Evolutionary conservation across 108 stramenopile species (phyloP).

Genomic region (Fistulifera solaris): DNA sequence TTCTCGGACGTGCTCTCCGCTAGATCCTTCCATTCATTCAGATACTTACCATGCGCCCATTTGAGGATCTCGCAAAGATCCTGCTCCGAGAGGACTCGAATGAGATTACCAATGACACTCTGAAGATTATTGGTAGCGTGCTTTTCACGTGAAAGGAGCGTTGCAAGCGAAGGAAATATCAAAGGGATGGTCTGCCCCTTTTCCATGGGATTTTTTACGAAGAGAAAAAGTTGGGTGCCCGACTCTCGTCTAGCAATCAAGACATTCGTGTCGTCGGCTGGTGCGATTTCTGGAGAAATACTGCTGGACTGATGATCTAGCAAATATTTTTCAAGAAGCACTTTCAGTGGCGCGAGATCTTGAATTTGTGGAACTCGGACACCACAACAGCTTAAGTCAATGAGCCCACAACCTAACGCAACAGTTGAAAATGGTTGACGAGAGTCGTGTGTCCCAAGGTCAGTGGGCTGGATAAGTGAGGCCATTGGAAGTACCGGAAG

Average conservation of each 20-base stretch:
- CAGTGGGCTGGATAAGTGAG: no score
- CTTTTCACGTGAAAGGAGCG: neutral
- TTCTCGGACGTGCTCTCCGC: no score
- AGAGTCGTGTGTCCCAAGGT: no score
- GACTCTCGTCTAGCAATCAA: neutral
- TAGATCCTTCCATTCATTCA: no score
- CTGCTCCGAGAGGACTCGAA: no score
- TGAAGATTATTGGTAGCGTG: no score
- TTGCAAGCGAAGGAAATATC: neutral
- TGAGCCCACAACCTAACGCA: conserved; percentile 2
- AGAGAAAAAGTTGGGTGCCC: conserved; percentile 9
- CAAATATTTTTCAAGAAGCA: neutral
- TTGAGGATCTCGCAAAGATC: no score
- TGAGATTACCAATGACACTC: no score
- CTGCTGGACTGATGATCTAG: neutral
- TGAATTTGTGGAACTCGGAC: neutral
- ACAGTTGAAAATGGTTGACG: neutral
- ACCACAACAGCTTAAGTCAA: conserved; percentile 11
- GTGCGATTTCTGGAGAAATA: neutral
- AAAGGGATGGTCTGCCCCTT: conserved; percentile 31
- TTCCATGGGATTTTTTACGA: conserved; percentile 18
- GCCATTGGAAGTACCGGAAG: no score
- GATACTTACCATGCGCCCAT: no score
- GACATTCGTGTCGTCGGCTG: neutral
- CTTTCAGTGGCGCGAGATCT: neutral